Base-by-base conservation (phyloP, 2,329 filamentous ascomycete species). In the Scleromitrula shiraiana region DNA sequence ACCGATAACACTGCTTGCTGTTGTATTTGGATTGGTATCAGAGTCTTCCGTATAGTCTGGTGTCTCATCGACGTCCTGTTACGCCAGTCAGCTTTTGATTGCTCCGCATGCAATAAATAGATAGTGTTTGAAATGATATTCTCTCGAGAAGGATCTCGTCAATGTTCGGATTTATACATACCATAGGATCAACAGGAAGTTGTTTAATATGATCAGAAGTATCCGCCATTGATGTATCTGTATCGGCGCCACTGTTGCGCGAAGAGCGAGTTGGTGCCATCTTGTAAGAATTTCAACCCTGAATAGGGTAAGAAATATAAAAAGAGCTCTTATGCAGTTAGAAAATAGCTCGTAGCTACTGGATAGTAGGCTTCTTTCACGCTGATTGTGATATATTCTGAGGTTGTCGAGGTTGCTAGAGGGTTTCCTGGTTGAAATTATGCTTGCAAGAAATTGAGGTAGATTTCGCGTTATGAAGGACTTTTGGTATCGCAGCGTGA, bases 1-100 rank as follows among this genome's bases (percentile, higher is more conserved):
- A 46, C 89, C 91, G 47, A 77, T 82, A 58, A 95, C 80, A 66
- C 90, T 96, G 70, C 88, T 95, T 46, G 86, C 88, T 41, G 79
- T 82, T 10, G 79, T 83, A 57, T 82, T 83, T 8, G 78, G 77
- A 53, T 83, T 82, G 15, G 78, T 82, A 59, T 83, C 80, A 8
- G 78, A 82, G 54, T 83, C 80, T 57, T 83, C 80, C 50, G 78
- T 80, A 60, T 77, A 82, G 59, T 83, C 80, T 40, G 78, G 78
- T 6, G 80, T 83, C 57, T 83, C 78, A 55, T 83, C 79, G 33
- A 82, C 72, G 42, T 81, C 75, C 78, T 65, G 44, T 22, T 45
- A 76, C 20, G 33, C n/a, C 27, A 37, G 29, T 59, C 14, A 51
- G 42, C 38, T 22, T 7, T 14, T 15, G 12, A 41, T 9, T 20